A percentile compares a stretch with the other conserved stretches of the same genome.
phyloP scores from a whole-genome alignment of 2,329 filamentous ascomycete genomes.

The Pyrenophora graminea region DNA sequence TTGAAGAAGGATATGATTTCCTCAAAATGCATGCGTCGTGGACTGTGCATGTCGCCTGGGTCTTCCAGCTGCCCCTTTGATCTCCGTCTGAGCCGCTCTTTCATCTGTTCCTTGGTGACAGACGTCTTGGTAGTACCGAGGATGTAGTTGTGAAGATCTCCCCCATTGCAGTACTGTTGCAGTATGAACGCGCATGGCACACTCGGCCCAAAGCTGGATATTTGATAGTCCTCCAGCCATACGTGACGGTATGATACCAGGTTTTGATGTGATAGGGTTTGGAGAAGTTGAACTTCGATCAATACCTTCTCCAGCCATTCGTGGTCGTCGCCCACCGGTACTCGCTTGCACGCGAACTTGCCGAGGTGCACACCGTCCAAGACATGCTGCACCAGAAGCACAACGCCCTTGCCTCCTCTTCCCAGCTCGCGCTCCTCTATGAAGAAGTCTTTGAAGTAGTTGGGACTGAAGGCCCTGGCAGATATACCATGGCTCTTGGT shows the following conservation, averaged over 20 bases:
- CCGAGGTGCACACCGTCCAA: constrained; percentile 87
- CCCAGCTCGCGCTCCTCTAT: constrained; percentile 85
- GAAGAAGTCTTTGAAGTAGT: constrained; percentile 94
- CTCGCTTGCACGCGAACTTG: constrained; percentile 93
- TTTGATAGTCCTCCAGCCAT: constrained; percentile 87
- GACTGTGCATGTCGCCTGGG: constrained; percentile 56
- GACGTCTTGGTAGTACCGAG: constrained; percentile 67
- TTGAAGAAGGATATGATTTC: constrained; percentile 97
- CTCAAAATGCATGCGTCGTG: constrained; percentile 71
- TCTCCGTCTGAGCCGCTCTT: constrained; percentile 79
- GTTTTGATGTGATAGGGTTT: constrained; percentile 90
- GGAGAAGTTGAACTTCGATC: constrained; percentile 88
- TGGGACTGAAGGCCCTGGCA: constrained; percentile 82
- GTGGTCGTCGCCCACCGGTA: constrained; percentile 91
- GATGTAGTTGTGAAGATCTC: constrained; percentile 87
- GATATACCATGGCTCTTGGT: constrained; percentile 70
- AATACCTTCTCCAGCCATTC: constrained; percentile 94
- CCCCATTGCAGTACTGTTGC: constrained; percentile 95
- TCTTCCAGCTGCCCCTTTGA: constrained; percentile 77
- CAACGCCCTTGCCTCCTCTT: constrained; percentile 90
- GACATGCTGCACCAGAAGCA: constrained; percentile 89
- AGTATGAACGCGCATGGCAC: constrained; percentile 96
- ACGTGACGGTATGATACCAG: constrained; percentile 96
- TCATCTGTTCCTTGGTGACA: constrained; percentile 79
- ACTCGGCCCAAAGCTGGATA: constrained; percentile 82